These are phyloP conservation scores for Aspergillus luchuensis DNA, from an alignment of 2,329 filamentous ascomycete species.

Conservation along the genomic window DNA sequence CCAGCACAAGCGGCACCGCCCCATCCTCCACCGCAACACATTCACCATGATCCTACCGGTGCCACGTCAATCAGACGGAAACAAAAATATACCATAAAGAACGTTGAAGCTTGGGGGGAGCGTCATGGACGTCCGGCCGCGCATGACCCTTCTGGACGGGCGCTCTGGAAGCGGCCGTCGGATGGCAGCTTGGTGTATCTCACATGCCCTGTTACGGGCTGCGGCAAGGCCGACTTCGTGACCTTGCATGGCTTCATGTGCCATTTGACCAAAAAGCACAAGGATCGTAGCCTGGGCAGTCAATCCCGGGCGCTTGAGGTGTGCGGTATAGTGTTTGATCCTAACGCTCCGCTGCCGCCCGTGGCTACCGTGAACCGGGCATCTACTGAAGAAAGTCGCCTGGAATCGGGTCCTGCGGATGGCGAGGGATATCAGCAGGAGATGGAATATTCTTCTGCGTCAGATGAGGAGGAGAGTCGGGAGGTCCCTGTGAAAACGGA, in stretches of 20 bases:
- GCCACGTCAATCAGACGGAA: conserved; percentile 38
- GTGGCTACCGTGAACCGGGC: conserved; percentile 34
- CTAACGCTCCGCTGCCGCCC: conserved; percentile 40
- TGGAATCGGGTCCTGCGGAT: conserved; percentile 33
- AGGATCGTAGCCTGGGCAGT: conserved; percentile 43
- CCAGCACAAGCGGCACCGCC: conserved; percentile 27
- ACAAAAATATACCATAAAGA: conserved; percentile 47
- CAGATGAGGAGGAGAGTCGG: conserved; percentile 31
- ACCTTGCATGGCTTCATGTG: conserved; percentile 47
- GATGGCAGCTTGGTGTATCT: conserved; percentile 43
- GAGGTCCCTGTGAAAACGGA: conserved; percentile 34
- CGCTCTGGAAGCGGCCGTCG: conserved; percentile 44
- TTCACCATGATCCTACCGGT: conserved; percentile 31
- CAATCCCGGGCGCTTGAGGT: conserved; percentile 44
- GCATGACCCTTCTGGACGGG: conserved; percentile 42
- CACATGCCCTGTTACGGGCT: conserved; percentile 41
- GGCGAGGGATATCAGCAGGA: conserved; percentile 34
- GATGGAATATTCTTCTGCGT: conserved; percentile 35
- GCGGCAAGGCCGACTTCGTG: conserved; percentile 45
- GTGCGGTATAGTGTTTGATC: conserved; percentile 42
- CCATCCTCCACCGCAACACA: conserved; percentile 26
- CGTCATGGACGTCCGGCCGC: conserved; percentile 45
- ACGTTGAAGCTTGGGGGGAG: conserved; percentile 46
- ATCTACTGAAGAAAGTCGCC: conserved; percentile 40
- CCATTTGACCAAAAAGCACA: conserved; percentile 46